These are phyloP conservation scores for Tylopilus sp. DNA, from an alignment of 768 basidiomycete genomes.

Conservation along the genomic window DNA sequence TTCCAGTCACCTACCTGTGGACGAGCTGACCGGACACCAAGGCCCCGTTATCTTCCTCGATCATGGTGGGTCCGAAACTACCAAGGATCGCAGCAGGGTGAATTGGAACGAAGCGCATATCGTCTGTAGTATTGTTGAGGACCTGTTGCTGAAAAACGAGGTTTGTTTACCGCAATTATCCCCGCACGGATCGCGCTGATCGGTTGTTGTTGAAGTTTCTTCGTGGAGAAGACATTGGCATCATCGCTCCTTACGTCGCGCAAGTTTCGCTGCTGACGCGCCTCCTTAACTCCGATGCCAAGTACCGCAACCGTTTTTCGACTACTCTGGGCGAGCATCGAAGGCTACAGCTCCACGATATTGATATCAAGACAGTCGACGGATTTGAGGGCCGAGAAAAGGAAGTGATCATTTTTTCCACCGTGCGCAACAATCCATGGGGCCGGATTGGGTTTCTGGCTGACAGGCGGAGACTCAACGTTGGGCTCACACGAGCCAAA, in stretches of 20 bases:
- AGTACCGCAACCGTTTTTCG: constrained; percentile 52
- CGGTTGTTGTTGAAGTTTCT: constrained; percentile 42
- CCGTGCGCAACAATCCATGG: constrained; percentile 74
- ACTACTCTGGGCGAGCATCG: constrained; percentile 62
- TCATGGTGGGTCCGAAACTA: constrained; percentile 66
- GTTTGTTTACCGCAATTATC: constrained; percentile 40
- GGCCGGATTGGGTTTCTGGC: constrained; percentile 88
- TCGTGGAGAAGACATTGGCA: constrained; percentile 74
- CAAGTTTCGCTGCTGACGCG: constrained; percentile 78
- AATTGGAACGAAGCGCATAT: constrained; percentile 79
- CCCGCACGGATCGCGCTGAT: constrained; percentile 4
- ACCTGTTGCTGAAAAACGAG: constrained; percentile 71
- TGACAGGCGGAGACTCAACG: constrained; percentile 82
- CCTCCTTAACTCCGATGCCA: constrained; percentile 54
- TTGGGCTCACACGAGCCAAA: constrained; percentile 86
- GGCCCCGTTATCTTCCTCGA: constrained; percentile 79
- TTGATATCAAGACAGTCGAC: constrained; percentile 92
- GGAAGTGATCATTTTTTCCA: constrained; percentile 88
- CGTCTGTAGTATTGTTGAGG: constrained; percentile 77
- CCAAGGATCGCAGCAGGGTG: constrained; percentile 66
- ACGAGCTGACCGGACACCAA: constrained; percentile 37
- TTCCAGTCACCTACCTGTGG: constrained; percentile 47
- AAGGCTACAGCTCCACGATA: constrained; percentile 55
- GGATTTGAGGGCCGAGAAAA: constrained; percentile 95
- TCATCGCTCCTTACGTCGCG: constrained; percentile 90